Percentiles rank a stretch among this genome's conserved stretches.
These are phyloP conservation scores for Dovyalis caffra DNA, from an alignment of 345 rosid species.

Conservation along the genomic window DNA sequence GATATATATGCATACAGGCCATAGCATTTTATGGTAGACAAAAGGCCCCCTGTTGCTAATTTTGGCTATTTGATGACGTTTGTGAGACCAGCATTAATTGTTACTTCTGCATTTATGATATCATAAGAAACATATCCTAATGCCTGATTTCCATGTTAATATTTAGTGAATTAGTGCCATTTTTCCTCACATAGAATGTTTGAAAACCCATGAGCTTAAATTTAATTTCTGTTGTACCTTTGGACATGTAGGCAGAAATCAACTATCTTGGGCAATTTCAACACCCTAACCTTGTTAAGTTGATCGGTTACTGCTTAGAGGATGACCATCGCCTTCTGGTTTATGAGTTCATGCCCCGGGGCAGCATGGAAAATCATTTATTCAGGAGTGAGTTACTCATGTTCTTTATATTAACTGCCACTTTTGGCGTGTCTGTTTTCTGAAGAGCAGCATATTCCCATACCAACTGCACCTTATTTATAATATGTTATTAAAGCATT, in stretches of 20 bases:
- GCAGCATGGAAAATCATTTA: conserved; percentile 37
- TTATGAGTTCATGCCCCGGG: conserved; percentile 35
- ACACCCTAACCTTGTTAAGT: conserved; percentile 35
- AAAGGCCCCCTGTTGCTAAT: no score
- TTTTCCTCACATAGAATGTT: background rate
- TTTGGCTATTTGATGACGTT: no score
- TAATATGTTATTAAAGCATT: background rate
- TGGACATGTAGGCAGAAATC: conserved; percentile 31
- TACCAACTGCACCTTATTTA: background rate
- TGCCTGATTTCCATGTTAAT: background rate
- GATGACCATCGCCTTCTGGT: conserved; percentile 34
- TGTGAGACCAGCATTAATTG: no score
- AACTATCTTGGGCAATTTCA: conserved; percentile 35
- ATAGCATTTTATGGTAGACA: no score
- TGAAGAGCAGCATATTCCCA: conserved; percentile 1
- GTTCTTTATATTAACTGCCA: background rate
- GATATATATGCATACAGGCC: background rate
- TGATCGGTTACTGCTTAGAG: conserved; percentile 37
- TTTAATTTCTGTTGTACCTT: conserved; percentile 14
- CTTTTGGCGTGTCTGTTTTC: background rate
- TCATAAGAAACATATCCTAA: background rate
- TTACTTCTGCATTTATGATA: background rate
- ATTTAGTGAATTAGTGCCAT: background rate
- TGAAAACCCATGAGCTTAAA: background rate
- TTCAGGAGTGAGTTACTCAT: conserved; percentile 31